Conservation (phyloP, 495 filamentous ascomycete genomes). For the Neurospora terricola region DNA sequence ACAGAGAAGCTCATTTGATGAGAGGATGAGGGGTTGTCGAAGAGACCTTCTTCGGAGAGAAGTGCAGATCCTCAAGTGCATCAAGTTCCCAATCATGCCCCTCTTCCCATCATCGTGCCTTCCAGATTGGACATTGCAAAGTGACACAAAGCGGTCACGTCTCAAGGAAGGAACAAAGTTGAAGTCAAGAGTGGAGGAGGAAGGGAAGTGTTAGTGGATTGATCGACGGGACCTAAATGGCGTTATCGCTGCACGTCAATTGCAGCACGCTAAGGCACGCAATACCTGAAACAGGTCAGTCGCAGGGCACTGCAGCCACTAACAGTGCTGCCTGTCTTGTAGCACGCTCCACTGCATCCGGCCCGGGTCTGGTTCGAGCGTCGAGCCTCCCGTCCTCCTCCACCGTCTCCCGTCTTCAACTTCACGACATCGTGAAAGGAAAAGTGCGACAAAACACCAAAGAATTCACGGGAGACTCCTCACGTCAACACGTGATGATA, state of each 20-base stretch:
- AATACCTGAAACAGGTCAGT: neutral
- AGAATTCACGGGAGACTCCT: neutral
- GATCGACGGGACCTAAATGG: neutral
- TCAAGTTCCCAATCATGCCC: neutral
- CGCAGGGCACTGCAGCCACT: neutral
- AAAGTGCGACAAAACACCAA: neutral
- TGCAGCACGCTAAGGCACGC: neutral
- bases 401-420: neutral
- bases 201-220: neutral
- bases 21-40: neutral
- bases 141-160: neutral
- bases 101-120: neutral
- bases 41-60: too few species aligned
- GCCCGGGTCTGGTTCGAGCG: neutral
- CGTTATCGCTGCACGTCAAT: neutral
- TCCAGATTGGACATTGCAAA: neutral
- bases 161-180: neutral
- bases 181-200: neutral
- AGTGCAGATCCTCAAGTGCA: neutral
- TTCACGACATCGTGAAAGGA: neutral
- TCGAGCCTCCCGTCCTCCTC: too few species aligned
- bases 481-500: too few species aligned
- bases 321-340: neutral
- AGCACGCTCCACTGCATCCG: neutral
- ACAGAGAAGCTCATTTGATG: neutral